Conservation (phyloP, 169 alveolate genomes). For the Condylostoma magnum region DNA sequence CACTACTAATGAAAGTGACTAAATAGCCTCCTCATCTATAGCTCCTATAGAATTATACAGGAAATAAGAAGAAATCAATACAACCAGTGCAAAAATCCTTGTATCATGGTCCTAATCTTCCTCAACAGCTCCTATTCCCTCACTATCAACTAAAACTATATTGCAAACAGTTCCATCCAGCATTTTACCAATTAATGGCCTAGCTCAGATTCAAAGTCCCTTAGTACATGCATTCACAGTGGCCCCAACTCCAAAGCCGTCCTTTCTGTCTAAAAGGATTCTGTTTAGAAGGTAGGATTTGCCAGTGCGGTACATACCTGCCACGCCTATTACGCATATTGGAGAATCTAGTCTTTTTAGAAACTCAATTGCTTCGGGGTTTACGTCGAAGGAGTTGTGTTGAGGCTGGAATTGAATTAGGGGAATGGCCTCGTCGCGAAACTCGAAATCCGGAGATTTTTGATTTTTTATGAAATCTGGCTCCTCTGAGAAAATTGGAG, state of each 20-base stretch:
- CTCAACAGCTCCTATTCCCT: conserved; percentile 87
- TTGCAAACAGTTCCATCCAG: conserved; percentile 72
- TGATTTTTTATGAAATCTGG: too few relatives aligned
- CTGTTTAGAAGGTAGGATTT: conserved; percentile 76
- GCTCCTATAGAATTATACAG: conserved; percentile 79
- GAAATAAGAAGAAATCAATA: conserved; percentile 65
- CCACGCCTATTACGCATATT: conserved; percentile 77
- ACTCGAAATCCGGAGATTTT: conserved; percentile 26
- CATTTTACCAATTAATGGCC: conserved; percentile 70
- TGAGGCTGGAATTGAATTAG: conserved; percentile 39
- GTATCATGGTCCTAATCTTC: conserved; percentile 82
- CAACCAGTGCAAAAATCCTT: conserved; percentile 79
- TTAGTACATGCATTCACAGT: conserved; percentile 81
- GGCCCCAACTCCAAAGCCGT: conserved; percentile 84
- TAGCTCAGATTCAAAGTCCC: conserved; percentile 88
- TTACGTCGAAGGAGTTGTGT: conserved; percentile 49
- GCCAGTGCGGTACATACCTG: conserved; percentile 88
- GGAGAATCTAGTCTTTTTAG: conserved; percentile 56
- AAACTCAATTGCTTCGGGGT: conserved; percentile 63
- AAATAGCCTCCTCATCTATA: conserved; percentile 79
- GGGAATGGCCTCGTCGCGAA: conserved; percentile 64
- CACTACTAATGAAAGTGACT: conserved; percentile 67
- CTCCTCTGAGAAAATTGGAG: too few relatives aligned
- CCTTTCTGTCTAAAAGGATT: conserved; percentile 62
- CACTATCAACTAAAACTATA: conserved; percentile 78